Base-by-base conservation (phyloP, 1,284 basidiomycete genomes). In the Apiotrichum domesticum region DNA sequence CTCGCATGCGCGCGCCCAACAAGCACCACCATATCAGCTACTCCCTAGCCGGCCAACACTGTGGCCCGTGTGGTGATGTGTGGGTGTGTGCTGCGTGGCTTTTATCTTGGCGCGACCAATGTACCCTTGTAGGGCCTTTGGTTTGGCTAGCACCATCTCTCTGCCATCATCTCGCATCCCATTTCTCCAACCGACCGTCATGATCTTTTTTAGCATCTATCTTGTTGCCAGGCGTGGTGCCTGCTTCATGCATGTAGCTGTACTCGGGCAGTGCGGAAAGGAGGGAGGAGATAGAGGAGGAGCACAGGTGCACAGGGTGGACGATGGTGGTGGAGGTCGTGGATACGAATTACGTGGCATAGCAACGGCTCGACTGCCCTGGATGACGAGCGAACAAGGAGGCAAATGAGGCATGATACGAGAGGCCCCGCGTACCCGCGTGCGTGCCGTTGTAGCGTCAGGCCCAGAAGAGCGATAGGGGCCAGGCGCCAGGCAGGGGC, bases 181-280 rank as follows among this genome's bases (percentile, higher is more conserved):
- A 42, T 42, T 7, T 42, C 41, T 10, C n/a, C 41, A 6, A 7
- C 41, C n/a, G 6, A 13, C 41, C n/a, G 13, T 15, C 41, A 29
- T 32, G 29, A 29, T 57, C 54, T 55, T 55, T 57, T 54, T 55
- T 55, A 59, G 54, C 57, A 59, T 59, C 50, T 55, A 55, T 59
- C 57, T 59, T 49, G 53, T 55, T 33, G 47, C 34, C 44, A 37
- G 57, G 53, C 44, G 47, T 9, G 39, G 49, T 51, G 49, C 49
- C 52, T 58, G 50, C 48, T 34, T 46, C 56, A 59, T 59, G 57
- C 53, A 59, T 59, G 57, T 59, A 59, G 57, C 57, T 59, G 57
- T 59, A 59, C 48, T 54, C 52, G 45, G 37, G 51, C 41, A 15
- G 13, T 2, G 39, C 29, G 3, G 29, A 29, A 3, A 3, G 29